phyloP scores from a whole-genome alignment of 768 basidiomycete species.

The Kwoniella sp. region DNA sequence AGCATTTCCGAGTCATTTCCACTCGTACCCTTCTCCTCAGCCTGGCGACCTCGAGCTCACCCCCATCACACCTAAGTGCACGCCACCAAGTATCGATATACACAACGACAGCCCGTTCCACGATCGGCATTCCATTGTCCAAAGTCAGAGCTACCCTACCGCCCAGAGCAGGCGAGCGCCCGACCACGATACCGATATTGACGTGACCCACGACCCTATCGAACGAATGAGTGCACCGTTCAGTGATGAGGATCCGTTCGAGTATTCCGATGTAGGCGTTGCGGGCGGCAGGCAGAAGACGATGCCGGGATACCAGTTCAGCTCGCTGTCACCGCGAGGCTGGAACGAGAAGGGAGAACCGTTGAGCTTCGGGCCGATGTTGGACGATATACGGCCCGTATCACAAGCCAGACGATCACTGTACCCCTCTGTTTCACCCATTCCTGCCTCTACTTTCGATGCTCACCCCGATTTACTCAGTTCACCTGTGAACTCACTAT shows the following conservation, averaged over 20 bases:
- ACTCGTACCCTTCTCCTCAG: conserved; percentile 15
- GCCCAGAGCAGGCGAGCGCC: background rate
- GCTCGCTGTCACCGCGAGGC: conserved; percentile 24
- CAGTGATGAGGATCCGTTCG: conserved; percentile 32
- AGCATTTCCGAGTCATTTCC: conserved; percentile 12
- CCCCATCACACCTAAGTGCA: conserved; percentile 14
- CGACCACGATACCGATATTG: conserved; percentile 10
- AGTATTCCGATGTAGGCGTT: conserved; percentile 17
- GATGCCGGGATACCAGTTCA: conserved; percentile 40
- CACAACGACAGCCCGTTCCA: conserved; percentile 42
- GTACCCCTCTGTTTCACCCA: conserved; percentile 29
- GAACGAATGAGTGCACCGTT: conserved; percentile 4
- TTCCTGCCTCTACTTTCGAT: conserved; percentile 32
- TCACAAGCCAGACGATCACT: conserved; percentile 39
- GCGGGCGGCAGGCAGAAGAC: conserved; percentile 27
- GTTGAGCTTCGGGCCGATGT: conserved; percentile 26
- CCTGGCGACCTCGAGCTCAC: conserved; percentile 29
- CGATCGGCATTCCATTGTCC: conserved; percentile 43
- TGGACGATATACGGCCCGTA: conserved; percentile 30
- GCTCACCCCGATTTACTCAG: conserved; percentile 34
- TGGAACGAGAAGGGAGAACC: conserved; percentile 26
- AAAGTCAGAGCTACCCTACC: background rate
- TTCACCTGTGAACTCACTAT: background rate
- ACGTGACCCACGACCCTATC: conserved; percentile 1
- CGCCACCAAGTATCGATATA: conserved; percentile 1